Evolutionary conservation across 345 rosid genomes (phyloP), one percentile per base, ranked within the genome.

Genomic region (Pseudoturritis turrita): DNA sequence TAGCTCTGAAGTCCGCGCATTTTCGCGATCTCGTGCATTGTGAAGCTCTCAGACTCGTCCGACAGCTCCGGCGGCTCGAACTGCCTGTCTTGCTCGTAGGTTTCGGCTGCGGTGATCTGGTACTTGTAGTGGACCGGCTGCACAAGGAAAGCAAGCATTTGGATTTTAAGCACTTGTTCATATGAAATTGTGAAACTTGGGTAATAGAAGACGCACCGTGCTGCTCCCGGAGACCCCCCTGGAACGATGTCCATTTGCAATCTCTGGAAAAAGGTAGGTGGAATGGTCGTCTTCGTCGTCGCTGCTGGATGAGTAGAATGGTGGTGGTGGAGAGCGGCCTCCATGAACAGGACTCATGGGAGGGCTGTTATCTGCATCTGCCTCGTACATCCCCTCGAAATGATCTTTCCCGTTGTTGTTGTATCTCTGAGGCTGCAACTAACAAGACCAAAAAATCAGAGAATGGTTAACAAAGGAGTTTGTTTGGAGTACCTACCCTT

Each of bases 51-150:
- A 1, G 59, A 65, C 65, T 73, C 77, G 51, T 73, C 77, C 1
- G 44, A 14, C 13, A 73, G 65, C 77, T 73, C 77, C 10, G 77
- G 77, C 11, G 77, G 77, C 65, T 73, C 77, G 50, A 65, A 73
- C 57, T 73, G 71, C 51, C 62, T 47, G 43, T 73, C 72, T 36
- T 65, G 77, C 58, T 73, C 71, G 59, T 65, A 73, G 21, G 58
- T 65, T 10, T 73, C 77, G 3, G 46, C 37, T 33, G 43, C 10
- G 4, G 65, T 17, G 23, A 65, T 36, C 57, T 73, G 65, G 41
- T 55, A 73, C 51, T 28, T 64, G 77, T 73, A 73, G 65, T 65
- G 71, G 37, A 73, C 77, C 71, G 77, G 77, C 77, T 73, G 65
- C 71, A 72, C 4, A 72, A 46, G 14, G 15, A 5, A 58, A 25